Evolutionary conservation across 2,329 filamentous ascomycete species (phyloP).

Genomic region (Rosellinia necatrix): DNA sequence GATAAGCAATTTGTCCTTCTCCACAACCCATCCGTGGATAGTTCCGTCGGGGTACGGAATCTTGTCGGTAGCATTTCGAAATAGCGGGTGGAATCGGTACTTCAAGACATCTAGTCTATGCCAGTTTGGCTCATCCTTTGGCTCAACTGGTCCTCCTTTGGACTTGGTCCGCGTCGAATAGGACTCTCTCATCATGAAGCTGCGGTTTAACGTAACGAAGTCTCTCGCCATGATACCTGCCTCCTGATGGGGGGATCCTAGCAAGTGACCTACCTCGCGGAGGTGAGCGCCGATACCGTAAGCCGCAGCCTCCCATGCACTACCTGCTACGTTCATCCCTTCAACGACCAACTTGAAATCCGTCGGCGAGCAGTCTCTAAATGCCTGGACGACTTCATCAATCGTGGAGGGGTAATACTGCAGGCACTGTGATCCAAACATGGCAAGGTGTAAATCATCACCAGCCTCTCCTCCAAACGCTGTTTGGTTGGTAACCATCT

Average conservation of each 20-base stretch:
- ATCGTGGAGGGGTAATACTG: conserved; percentile 89
- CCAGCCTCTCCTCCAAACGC: conserved; percentile 77
- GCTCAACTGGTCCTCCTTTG: conserved; percentile 75
- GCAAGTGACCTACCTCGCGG: conserved; percentile 86
- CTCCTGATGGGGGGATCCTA: conserved; percentile 89
- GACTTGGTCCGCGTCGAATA: conserved; percentile 87
- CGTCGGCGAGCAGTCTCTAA: conserved; percentile 87
- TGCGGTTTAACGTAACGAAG: conserved; percentile 82
- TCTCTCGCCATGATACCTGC: conserved; percentile 91
- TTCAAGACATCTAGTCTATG: conserved; percentile 87
- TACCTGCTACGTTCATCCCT: conserved; percentile 83
- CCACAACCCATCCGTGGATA: conserved; percentile 84
- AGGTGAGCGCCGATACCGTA: conserved; percentile 92
- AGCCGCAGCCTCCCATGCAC: conserved; percentile 94
- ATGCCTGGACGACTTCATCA: conserved; percentile 87
- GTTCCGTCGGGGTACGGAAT: conserved; percentile 69
- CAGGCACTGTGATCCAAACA: conserved; percentile 90
- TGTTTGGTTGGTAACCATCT: conserved; percentile 77
- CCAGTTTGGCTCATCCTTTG: conserved; percentile 86
- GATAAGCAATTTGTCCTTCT: conserved; percentile 74
- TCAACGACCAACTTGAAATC: conserved; percentile 82
- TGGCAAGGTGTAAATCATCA: conserved; percentile 77
- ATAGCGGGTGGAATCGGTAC: conserved; percentile 89
- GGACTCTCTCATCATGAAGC: conserved; percentile 79
- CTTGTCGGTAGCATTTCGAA: conserved; percentile 79